Evolutionary conservation across 2,329 filamentous ascomycete species (phyloP).

Genomic region (Teratosphaeriaceae sp.): DNA sequence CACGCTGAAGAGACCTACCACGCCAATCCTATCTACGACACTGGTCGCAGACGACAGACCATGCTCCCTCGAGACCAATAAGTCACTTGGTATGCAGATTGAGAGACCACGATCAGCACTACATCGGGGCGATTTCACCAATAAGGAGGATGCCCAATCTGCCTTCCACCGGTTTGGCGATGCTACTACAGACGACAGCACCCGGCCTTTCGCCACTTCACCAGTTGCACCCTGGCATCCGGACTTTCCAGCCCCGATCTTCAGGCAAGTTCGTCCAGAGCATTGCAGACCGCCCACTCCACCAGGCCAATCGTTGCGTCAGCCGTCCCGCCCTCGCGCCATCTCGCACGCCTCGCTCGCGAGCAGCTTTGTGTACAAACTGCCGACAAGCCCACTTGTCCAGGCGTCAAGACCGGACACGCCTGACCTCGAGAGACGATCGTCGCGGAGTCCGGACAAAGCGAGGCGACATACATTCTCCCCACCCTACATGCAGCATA

Average conservation of each 20-base stretch:
- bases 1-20: constrained; percentile 2
- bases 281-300: constrained; percentile 8
- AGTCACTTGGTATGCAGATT: constrained; percentile 48
- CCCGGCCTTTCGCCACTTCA: constrained; percentile 39
- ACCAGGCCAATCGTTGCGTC: constrained; percentile 25
- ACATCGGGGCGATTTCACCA: constrained; percentile 56
- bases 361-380: constrained; percentile 74
- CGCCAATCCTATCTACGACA: not conserved
- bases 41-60: constrained; percentile 6
- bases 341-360: constrained; percentile 58
- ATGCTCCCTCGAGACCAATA: constrained; percentile 21
- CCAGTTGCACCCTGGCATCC: constrained; percentile 53
- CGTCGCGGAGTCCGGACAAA: constrained; percentile 39
- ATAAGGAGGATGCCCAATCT: constrained; percentile 31
- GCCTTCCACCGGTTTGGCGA: constrained; percentile 15
- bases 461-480: constrained; percentile 67
- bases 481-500: constrained; percentile 50
- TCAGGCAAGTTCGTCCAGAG: constrained; percentile 19
- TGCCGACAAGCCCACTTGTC: constrained; percentile 86
- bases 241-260: constrained; percentile 36
- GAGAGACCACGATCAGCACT: constrained; percentile 72
- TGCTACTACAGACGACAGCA: constrained; percentile 11
- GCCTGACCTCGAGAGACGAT: constrained; percentile 28
- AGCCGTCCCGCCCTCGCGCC: constrained; percentile 38
- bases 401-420: constrained; percentile 42